A percentile compares a stretch with the other conserved stretches of the same genome.
Conservation (phyloP, 192 early-diverging fungal species). For the Coemansia javaensis region DNA sequence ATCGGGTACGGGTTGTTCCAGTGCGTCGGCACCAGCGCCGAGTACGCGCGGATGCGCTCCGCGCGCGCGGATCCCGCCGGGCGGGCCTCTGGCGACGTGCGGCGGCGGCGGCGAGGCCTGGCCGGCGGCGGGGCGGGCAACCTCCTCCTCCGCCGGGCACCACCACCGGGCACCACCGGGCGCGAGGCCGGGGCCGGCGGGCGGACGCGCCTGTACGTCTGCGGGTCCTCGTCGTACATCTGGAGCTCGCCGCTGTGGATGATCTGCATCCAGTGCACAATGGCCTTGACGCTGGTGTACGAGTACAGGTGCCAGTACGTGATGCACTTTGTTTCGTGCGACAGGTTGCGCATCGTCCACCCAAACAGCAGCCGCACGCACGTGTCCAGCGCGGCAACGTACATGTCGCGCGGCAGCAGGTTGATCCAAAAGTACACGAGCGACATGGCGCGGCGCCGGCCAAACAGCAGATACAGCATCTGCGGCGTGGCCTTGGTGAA, state of each 20-base stretch:
- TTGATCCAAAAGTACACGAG: constrained; percentile 82
- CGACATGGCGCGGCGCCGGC: constrained; percentile 74
- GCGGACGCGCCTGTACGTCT: constrained; percentile 41
- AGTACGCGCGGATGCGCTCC: constrained; percentile 58
- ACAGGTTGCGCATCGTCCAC: constrained; percentile 69
- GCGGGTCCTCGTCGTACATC: constrained; percentile 88
- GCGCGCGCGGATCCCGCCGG: constrained; percentile 18
- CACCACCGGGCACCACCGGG: no score
- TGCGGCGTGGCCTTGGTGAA: constrained; percentile 80
- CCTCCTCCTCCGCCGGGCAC: no score
- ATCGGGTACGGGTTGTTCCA: constrained; percentile 55
- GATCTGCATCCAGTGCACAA: constrained; percentile 97
- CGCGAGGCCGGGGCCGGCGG: constrained; percentile 1
- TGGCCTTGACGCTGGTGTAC: constrained; percentile 80
- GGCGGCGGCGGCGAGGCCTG: no score
- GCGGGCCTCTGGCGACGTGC: constrained; percentile 15
- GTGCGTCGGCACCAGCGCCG: constrained; percentile 51
- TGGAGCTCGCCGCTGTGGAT: constrained; percentile 80
- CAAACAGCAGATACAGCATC: constrained; percentile 83
- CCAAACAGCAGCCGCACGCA: constrained; percentile 75
- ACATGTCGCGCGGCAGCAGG: constrained; percentile 68
- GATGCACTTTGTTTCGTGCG: constrained; percentile 66
- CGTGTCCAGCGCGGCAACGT: constrained; percentile 67
- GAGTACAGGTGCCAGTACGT: constrained; percentile 86
- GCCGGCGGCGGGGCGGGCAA: neutral